A percentile compares a stretch with the other conserved stretches of the same genome.
Conservation (phyloP, 2,329 filamentous ascomycete species). For the Claviceps paspali region DNA sequence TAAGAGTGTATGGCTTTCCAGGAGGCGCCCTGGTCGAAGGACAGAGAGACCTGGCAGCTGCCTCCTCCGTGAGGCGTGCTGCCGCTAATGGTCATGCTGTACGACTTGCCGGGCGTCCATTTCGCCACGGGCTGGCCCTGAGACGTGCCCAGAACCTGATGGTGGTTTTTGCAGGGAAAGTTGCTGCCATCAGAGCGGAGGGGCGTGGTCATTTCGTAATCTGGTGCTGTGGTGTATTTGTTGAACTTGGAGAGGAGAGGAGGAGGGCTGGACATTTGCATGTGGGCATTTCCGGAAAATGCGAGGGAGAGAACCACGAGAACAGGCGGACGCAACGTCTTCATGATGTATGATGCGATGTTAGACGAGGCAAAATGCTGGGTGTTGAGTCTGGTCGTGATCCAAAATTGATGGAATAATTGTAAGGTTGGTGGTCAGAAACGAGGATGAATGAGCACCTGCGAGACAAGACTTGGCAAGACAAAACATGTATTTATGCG, state of each 20-base stretch:
- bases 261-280: conserved; percentile 37
- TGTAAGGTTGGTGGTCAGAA: too few relatives aligned
- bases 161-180: conserved; percentile 61
- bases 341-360: too few relatives aligned
- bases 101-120: conserved; percentile 36
- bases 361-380: too few relatives aligned
- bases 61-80: conserved; percentile 38
- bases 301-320: too few relatives aligned
- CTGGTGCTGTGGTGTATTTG: conserved; percentile 33
- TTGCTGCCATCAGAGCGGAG: conserved; percentile 44
- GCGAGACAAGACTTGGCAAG: too few relatives aligned
- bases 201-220: conserved; percentile 60
- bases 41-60: conserved; percentile 48
- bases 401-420: too few relatives aligned
- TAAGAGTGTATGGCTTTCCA: conserved; percentile 36
- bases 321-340: too few relatives aligned
- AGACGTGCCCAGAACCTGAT: conserved; percentile 30
- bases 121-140: conserved; percentile 38
- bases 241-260: conserved; percentile 39
- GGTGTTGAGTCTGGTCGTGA: too few relatives aligned
- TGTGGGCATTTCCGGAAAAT: too few relatives aligned
- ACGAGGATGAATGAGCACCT: too few relatives aligned
- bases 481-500: background rate
- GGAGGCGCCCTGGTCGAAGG: conserved; percentile 40
- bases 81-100: conserved; percentile 38